Evolutionary conservation across 2,329 filamentous ascomycete species (phyloP).

Genomic region (Fusarium annulatum): DNA sequence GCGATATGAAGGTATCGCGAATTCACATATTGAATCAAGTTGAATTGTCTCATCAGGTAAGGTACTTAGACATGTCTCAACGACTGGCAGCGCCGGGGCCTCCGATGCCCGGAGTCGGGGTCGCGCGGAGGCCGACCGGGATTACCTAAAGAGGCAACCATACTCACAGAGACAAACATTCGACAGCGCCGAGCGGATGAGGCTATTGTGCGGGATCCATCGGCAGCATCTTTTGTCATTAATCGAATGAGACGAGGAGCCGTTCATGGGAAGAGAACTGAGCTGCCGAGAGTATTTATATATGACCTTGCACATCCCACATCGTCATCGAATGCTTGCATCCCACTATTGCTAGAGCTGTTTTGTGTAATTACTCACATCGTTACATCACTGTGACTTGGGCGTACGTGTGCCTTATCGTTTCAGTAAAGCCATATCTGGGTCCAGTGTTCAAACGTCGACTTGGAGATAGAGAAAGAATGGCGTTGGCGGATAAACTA

Average conservation of each 20-base stretch:
- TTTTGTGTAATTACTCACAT: not conserved
- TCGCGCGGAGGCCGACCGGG: constrained; percentile 38
- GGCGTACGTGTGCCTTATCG: not conserved
- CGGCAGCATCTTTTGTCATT: constrained; percentile 9
- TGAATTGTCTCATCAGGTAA: not conserved
- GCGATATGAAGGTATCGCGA: not conserved
- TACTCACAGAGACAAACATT: constrained; percentile 29
- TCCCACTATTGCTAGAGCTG: not conserved
- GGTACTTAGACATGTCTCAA: not conserved
- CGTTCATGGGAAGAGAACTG: constrained; percentile 2
- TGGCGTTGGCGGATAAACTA: constrained; percentile 40
- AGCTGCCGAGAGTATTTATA: not conserved
- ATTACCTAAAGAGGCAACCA: constrained; percentile 36
- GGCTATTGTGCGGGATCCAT: constrained; percentile 43
- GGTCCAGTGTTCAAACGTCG: too few species aligned
- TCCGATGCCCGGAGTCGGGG: constrained; percentile 37
- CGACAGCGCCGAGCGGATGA: constrained; percentile 25
- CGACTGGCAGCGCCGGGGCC: constrained; percentile 8
- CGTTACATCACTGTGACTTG: not conserved
- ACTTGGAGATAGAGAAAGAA: not conserved
- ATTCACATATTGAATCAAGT: not conserved
- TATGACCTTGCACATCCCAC: not conserved
- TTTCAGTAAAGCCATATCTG: not conserved
- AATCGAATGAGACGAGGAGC: constrained; percentile 12
- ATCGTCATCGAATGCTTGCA: not conserved